Percentiles rank a stretch among this genome's conserved stretches.
phyloP scores from a whole-genome alignment of 306 rosid genomes.

The Abrus precatorius region DNA sequence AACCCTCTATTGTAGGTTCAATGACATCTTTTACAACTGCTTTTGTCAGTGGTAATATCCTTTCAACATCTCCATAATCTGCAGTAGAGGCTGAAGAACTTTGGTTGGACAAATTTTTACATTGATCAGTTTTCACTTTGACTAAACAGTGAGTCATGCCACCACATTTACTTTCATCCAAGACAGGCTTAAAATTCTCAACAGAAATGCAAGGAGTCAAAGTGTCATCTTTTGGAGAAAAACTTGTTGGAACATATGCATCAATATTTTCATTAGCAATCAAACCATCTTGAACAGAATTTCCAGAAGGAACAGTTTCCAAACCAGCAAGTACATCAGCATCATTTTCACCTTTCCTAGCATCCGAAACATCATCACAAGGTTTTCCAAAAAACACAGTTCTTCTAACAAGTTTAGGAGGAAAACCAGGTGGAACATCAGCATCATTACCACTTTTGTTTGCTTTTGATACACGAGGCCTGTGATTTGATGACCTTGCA shows the following conservation, averaged over 20 bases:
- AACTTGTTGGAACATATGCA: conserved; percentile 29
- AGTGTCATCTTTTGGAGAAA: conserved; percentile 7
- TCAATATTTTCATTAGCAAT: not conserved
- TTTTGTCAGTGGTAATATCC: not conserved
- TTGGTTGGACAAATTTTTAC: conserved; percentile 22
- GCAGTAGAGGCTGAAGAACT: conserved; percentile 27
- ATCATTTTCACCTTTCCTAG: not conserved
- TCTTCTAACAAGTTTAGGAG: conserved; percentile 34
- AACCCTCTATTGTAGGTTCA: conserved; percentile 21
- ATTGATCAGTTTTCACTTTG: conserved; percentile 6
- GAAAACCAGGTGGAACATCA: conserved; percentile 46
- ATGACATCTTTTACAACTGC: not conserved
- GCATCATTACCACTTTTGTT: conserved; percentile 2
- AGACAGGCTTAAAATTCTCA: not conserved
- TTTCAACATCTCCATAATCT: conserved; percentile 17
- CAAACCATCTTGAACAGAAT: conserved; percentile 7
- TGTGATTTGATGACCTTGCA: not conserved
- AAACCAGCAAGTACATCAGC: conserved; percentile 19
- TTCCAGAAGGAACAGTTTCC: not conserved
- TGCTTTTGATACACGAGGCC: not conserved
- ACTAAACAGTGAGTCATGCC: not conserved
- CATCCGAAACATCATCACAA: conserved; percentile 7
- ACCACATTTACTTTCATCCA: not conserved
- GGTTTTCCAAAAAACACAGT: conserved; percentile 8
- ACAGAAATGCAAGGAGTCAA: not conserved